Evolutionary conservation across 345 rosid genomes (phyloP).

Genomic region (Salix arbutifolia): DNA sequence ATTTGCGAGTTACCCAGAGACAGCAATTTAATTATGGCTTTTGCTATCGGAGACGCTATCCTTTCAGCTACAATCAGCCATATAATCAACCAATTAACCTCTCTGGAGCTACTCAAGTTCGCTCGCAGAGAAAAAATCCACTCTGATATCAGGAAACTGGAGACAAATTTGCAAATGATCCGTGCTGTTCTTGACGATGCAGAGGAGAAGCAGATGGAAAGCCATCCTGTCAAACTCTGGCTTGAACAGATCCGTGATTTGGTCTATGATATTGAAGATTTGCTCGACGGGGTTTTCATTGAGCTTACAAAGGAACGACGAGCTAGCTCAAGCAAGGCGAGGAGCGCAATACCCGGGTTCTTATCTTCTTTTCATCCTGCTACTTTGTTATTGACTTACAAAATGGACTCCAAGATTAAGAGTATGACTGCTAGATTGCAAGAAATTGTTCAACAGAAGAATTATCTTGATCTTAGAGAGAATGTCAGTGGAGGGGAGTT

Average conservation of each 20-base stretch:
- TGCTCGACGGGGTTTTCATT: conserved; percentile 14
- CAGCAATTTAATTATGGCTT: too few species aligned
- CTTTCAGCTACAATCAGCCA: too few species aligned
- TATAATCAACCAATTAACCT: not conserved
- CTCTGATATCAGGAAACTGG: conserved; percentile 11
- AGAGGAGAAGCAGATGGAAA: conserved; percentile 15
- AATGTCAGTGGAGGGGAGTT: not conserved
- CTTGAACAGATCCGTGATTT: conserved; percentile 11
- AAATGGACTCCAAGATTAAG: not conserved
- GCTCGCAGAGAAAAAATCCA: not conserved
- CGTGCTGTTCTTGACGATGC: conserved; percentile 18
- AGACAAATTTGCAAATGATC: not conserved
- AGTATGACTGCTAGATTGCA: conserved; percentile 5
- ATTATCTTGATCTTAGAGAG: not conserved
- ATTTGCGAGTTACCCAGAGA: too few species aligned
- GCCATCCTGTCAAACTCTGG: conserved; percentile 12
- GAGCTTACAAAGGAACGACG: not conserved
- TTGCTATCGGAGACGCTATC: too few species aligned
- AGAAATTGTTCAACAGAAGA: not conserved
- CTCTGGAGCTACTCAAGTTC: conserved; percentile 1
- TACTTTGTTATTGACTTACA: not conserved
- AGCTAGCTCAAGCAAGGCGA: not conserved
- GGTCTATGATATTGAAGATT: conserved; percentile 17
- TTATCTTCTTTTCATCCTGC: not conserved
- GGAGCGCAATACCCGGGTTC: not conserved